A percentile compares a stretch with the other conserved stretches of the same genome.
Evolutionary conservation across 257 asterid species (phyloP).

Genomic region (Nicotiana benthamiana): DNA sequence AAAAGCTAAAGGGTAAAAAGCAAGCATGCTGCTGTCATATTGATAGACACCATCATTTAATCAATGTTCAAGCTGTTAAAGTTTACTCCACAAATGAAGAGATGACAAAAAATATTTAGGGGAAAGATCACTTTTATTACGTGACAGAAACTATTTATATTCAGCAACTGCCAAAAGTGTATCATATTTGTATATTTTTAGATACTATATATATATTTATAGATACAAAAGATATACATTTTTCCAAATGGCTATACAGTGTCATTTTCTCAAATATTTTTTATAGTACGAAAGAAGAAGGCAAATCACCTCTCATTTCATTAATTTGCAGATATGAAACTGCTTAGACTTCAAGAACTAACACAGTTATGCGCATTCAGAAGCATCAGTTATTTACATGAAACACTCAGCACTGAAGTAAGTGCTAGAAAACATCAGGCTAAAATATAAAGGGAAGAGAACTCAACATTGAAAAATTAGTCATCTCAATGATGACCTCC

Average conservation of each 20-base stretch:
- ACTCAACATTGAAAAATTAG: neutral
- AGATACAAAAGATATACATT: too few species aligned
- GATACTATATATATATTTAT: too few species aligned
- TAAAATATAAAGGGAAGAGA: neutral
- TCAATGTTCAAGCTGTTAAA: slow-evolving; percentile 12
- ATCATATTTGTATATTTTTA: too few species aligned
- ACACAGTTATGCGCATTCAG: neutral
- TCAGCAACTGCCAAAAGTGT: too few species aligned
- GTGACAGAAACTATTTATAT: too few species aligned
- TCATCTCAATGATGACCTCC: slow-evolving; percentile 3
- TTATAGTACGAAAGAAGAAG: too few species aligned
- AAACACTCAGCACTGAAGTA: neutral
- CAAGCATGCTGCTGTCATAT: neutral
- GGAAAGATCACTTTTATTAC: too few species aligned
- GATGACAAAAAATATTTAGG: neutral
- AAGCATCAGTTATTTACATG: neutral
- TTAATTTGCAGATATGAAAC: too few species aligned
- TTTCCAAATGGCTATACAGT: too few species aligned
- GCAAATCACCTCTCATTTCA: too few species aligned
- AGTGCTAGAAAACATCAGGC: neutral
- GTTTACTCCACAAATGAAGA: neutral
- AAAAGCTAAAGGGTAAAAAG: slow-evolving; percentile 4
- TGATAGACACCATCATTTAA: slow-evolving; percentile 22
- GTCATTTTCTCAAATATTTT: too few species aligned
- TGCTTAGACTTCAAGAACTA: neutral